Base-by-base conservation (phyloP, 305 asterid genomes). In the Ajuga reptans region DNA sequence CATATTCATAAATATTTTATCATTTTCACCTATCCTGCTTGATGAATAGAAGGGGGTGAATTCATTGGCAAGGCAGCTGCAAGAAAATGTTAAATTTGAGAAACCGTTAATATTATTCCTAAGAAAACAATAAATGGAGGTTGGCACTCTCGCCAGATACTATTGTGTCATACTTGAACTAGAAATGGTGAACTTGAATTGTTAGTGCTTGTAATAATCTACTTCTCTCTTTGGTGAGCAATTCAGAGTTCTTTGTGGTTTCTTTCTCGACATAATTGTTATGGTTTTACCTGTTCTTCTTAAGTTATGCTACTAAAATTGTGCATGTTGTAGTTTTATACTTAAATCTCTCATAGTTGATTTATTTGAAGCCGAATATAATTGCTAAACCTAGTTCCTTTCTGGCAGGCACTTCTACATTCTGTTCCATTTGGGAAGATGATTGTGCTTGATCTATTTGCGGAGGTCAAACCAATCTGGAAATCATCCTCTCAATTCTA, bases 391-490 rank as follows among this genome's bases (percentile, higher is more conserved):
- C 36, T 51, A 51, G 55, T 72, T 71, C 53, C 53, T 75, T 54
- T 73, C 53, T 78, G 72, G 71, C 91, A 93, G 99, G 99, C 99
- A 69, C 96, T 93, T 81, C 79, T 93, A 55, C 99, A 93, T 82
- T 93, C 99, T 62, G 99, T 93, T 81, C 99, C 97, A 66, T 83
- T 77, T 67, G 99, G 99, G 81, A 90, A 89, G 88, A 93, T 93
- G 99, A 87, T 93, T 72, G 99, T 93, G 77, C 96, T 93, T 45
- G 99, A 93, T 87, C 91, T 93, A 69, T 93, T 93, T 80, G 97
- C 99, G 65, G 99, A 93, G 70, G 97, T 84, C 80, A 86, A 89
- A 75, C 99, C 99, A 68, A 71, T 93, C 66, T 93, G 99, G 99
- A 89, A 85, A 71, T 83, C 92, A 17, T 93, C 99, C 24, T 85